Percentiles rank a stretch among this genome's conserved stretches.
Evolutionary conservation across 1,284 basidiomycete genomes (phyloP).

Genomic region (Testicularia cyperi): DNA sequence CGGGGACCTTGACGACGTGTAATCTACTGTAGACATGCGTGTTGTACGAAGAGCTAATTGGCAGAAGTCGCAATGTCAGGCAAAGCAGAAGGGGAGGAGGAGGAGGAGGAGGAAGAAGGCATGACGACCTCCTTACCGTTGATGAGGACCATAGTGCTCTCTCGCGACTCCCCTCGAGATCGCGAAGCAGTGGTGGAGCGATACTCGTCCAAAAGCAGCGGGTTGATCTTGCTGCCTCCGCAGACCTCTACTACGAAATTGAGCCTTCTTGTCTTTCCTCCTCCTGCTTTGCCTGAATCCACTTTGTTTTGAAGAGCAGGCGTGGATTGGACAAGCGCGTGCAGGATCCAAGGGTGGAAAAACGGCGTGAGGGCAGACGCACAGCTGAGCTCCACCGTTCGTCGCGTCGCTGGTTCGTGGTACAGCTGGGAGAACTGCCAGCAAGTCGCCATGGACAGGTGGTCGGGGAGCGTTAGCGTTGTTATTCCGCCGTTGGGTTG

Average conservation of each 20-base stretch:
- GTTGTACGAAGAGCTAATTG: too few relatives aligned
- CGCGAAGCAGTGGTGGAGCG: too few relatives aligned
- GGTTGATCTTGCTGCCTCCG: slow-evolving; percentile 42
- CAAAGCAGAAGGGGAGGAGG: too few relatives aligned
- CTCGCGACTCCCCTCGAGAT: too few relatives aligned
- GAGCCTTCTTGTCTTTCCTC: slow-evolving; percentile 5
- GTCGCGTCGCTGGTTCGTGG: too few relatives aligned
- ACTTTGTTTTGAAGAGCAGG: not conserved
- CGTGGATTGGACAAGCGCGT: slow-evolving; percentile 4
- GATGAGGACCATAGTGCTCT: slow-evolving; percentile 11
- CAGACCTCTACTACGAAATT: slow-evolving; percentile 53
- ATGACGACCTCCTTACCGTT: slow-evolving; percentile 8
- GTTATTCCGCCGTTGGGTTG: slow-evolving; percentile 1
- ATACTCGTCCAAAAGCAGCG: slow-evolving; percentile 11
- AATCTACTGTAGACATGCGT: too few relatives aligned
- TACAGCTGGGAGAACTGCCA: slow-evolving; percentile 28
- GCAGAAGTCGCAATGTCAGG: too few relatives aligned
- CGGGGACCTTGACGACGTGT: too few relatives aligned
- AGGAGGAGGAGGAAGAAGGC: too few relatives aligned
- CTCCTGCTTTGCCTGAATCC: too few relatives aligned
- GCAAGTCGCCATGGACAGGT: slow-evolving; percentile 30
- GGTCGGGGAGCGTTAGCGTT: slow-evolving; percentile 41
- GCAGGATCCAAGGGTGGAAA: slow-evolving; percentile 35
- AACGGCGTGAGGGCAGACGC: slow-evolving; percentile 36
- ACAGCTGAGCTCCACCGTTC: slow-evolving; percentile 53